Conservation (phyloP, 306 rosid species). For the Cucumis sativus region DNA sequence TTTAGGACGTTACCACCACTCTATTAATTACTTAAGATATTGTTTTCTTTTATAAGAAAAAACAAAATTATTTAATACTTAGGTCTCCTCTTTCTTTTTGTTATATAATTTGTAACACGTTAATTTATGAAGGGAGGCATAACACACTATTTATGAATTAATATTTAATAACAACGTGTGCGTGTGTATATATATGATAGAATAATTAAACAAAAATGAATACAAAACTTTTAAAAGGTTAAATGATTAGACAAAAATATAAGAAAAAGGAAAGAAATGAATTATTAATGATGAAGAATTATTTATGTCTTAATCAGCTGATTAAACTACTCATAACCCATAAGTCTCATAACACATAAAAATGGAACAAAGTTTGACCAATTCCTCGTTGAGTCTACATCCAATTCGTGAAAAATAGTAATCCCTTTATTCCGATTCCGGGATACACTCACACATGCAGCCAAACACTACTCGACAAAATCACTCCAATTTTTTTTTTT, state of each 20-base stretch:
- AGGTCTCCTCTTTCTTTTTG: not conserved
- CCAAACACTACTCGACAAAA: not conserved
- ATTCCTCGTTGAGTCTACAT: not conserved
- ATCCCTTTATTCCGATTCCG: not conserved
- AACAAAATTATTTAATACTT: too few relatives aligned
- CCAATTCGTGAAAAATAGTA: not conserved
- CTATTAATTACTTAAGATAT: too few relatives aligned
- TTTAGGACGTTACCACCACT: too few relatives aligned
- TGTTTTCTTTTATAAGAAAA: too few relatives aligned
- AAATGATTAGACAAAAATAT: not conserved
- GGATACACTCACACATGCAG: not conserved
- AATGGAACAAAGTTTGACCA: not conserved
- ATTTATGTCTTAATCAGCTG: not conserved
- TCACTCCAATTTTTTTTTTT: too few relatives aligned
- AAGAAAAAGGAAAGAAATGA: not conserved
- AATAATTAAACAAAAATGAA: not conserved
- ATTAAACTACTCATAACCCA: not conserved
- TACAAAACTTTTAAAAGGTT: not conserved
- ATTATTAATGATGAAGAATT: not conserved
- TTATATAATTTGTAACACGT: not conserved
- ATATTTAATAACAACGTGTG: not conserved
- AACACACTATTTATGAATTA: not conserved
- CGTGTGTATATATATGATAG: too few relatives aligned
- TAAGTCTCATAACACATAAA: not conserved
- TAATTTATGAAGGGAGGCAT: not conserved